phyloP scores from a whole-genome alignment of 2,329 filamentous ascomycete species.

The Fusarium papillatum region DNA sequence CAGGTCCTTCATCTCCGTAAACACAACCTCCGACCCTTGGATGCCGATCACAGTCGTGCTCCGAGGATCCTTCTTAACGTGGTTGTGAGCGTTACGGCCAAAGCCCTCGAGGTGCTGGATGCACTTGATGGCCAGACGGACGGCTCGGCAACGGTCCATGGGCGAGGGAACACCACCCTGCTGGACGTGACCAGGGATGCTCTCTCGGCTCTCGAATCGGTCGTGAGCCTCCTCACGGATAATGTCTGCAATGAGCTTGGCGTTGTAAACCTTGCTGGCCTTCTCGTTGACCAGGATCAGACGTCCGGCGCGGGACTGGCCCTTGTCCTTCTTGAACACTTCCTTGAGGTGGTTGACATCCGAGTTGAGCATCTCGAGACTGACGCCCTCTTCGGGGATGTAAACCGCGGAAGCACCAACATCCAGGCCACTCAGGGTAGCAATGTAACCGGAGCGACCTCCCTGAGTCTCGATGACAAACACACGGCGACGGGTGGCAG shows the following conservation, averaged over 20 bases:
- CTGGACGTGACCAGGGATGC: constrained; percentile 94
- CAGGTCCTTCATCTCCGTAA: constrained; percentile 83
- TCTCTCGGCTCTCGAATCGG: constrained; percentile 92
- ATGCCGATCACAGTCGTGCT: constrained; percentile 91
- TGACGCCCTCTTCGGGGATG: constrained; percentile 96
- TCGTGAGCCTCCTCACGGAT: constrained; percentile 94
- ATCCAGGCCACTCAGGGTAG: constrained; percentile 89
- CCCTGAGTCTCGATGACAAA: constrained; percentile 99
- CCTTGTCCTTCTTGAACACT: constrained; percentile 87
- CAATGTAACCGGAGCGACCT: constrained; percentile 93
- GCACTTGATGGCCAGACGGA: constrained; percentile 93
- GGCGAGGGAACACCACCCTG: constrained; percentile 93
- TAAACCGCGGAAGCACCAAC: constrained; percentile 95
- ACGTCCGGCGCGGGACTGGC: constrained; percentile 90
- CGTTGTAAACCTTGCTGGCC: constrained; percentile 90
- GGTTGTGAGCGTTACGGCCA: constrained; percentile 73
- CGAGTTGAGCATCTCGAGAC: constrained; percentile 89
- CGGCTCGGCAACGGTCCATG: constrained; percentile 95
- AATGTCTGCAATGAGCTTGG: constrained; percentile 94
- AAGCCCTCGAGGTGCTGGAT: constrained; percentile 91
- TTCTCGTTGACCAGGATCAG: constrained; percentile 98
- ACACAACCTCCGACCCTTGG: constrained; percentile 90
- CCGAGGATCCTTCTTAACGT: constrained; percentile 80
- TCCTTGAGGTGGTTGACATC: constrained; percentile 93
- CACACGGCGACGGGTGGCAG: constrained; percentile 90